phyloP scores from a whole-genome alignment of 73 alveolate genomes.

The Durusdinium trenchii region DNA sequence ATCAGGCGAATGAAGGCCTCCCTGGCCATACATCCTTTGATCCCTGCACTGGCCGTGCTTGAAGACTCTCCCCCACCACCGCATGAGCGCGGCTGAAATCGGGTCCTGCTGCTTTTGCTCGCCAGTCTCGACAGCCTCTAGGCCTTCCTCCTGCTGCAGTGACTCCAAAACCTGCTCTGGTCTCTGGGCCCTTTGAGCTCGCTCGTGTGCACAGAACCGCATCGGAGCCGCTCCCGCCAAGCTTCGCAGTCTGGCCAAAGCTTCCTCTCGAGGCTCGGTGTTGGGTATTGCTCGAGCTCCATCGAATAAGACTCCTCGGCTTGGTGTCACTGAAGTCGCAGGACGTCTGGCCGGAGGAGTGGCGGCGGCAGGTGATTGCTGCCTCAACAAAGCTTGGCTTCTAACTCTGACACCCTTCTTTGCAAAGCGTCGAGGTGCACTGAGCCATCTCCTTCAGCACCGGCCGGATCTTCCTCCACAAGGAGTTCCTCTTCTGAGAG shows the following conservation, averaged over 20 bases:
- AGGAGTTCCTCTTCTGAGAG: not conserved
- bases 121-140: not conserved
- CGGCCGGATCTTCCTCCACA: not conserved
- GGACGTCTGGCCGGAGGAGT: too few species aligned
- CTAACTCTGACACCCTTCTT: not conserved
- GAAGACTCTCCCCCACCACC: too few species aligned
- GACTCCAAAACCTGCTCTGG: not conserved
- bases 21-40: slow-evolving; percentile 37
- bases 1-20: not conserved
- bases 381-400: too few species aligned
- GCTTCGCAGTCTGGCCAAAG: too few species aligned
- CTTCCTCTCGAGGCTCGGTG: too few species aligned
- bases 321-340: too few species aligned
- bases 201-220: not conserved
- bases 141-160: not conserved
- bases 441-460: not conserved
- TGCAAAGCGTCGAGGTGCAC: not conserved
- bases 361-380: too few species aligned
- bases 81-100: too few species aligned
- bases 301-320: too few species aligned
- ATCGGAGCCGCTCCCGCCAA: not conserved
- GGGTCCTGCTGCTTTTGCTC: slow-evolving; percentile 41
- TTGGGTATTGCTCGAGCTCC: too few species aligned
- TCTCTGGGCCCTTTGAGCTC: too few species aligned
- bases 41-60: too few species aligned